Base-by-base conservation (phyloP, 1,284 basidiomycete genomes). In the Ustanciosporium gigantosporum region DNA sequence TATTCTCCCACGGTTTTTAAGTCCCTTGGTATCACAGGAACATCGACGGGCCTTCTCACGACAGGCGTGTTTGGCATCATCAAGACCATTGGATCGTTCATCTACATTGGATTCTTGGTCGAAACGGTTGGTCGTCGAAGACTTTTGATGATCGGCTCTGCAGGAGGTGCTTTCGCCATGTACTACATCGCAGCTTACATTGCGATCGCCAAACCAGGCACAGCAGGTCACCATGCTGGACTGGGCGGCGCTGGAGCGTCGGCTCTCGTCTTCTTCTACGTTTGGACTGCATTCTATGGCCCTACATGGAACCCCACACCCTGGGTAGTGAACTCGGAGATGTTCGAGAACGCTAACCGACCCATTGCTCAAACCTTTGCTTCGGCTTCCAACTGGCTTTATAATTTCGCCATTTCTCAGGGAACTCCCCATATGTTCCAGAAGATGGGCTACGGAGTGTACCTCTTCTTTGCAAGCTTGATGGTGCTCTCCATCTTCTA, bases 51-150 rank as follows among this genome's bases (percentile, higher is more conserved):
- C 27, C 81, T 89, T 2, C 44, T 61, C 5, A 87, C 88, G 2
- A 90, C 89, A 9, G 89, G 89, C 40, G 85, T 90, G 11, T 89
- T 90, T 47, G 89, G 89, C 37, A 84, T 90, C 76, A 79, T 88
- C 51, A 86, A 87, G 11, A 88, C 87, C 0, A 84, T 88, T 49
- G 86, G 87, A 7, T 84, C 86, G 2, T 84, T 88, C 22, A 81
- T 88, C 41, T 88, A 84, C 82, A 72, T 74, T 44, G 68, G 77
- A 49, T 52, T 76, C 58, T 43, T 80, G 21, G 82, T 88, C 23
- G 87, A 89, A 74, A 82, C 85, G 44, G 66, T 85, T 19, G 87
- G 87, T 22, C 83, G 87, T 20, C 79, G 82, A 5, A 68, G 68
- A 2, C 66, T 82, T 20, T 73, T 83, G 32, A 59, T 59, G 49